A percentile compares a stretch with the other conserved stretches of the same genome.
phyloP scores from a whole-genome alignment of 208 protist species.

The Crithidia fasciculata region DNA sequence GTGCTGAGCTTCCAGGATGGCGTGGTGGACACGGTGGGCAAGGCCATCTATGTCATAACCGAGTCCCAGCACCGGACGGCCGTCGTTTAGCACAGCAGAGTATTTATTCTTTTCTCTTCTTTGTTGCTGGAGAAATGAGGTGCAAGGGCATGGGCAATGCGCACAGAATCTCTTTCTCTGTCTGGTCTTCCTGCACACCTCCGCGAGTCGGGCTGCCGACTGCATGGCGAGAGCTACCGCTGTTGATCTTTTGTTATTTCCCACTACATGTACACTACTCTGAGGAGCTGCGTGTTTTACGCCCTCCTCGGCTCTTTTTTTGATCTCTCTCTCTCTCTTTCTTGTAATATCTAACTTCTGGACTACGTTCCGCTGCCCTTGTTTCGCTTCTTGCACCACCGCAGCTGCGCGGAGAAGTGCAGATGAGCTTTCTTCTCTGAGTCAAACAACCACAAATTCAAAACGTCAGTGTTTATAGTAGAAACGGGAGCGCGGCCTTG shows the following conservation, averaged over 20 bases:
- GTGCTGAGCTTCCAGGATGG: constrained; percentile 83
- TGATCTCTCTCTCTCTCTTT: no score
- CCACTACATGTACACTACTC: not conserved
- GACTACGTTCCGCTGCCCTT: not conserved
- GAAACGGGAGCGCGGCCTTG: no score
- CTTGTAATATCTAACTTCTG: not conserved
- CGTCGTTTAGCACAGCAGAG: constrained; percentile 41
- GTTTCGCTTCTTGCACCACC: not conserved
- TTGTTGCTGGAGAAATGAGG: not conserved
- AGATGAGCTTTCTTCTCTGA: not conserved
- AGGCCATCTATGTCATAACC: constrained; percentile 75
- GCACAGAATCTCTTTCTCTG: no score
- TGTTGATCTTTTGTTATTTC: not conserved
- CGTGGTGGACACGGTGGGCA: constrained; percentile 78
- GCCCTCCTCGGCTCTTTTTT: no score
- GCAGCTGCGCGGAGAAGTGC: not conserved
- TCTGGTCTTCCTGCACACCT: no score
- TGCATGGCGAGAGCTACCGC: no score
- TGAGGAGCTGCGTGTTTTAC: not conserved
- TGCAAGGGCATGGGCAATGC: not conserved
- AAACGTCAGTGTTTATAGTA: no score
- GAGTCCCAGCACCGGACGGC: constrained; percentile 56
- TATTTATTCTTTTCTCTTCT: not conserved
- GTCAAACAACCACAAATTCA: not conserved
- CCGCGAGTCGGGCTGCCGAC: no score